A percentile compares a stretch with the other conserved stretches of the same genome.
phyloP scores from a whole-genome alignment of 2,329 filamentous ascomycete species.

The Penicillium sp. region DNA sequence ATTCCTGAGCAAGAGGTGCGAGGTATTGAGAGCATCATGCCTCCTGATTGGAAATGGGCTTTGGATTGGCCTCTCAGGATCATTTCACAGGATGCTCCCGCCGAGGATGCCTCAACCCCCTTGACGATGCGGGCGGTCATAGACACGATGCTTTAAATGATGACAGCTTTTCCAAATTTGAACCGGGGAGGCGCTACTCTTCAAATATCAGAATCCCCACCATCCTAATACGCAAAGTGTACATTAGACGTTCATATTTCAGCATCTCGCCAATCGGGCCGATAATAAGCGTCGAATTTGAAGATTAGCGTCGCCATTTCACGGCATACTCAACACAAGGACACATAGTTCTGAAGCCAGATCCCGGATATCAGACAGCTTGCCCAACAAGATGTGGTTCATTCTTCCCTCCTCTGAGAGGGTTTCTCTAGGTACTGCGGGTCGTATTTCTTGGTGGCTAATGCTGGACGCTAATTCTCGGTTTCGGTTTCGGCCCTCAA shows the following conservation, averaged over 20 bases:
- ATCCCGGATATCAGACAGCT: no score
- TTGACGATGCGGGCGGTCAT: not conserved
- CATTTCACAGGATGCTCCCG: not conserved
- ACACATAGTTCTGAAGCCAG: no score
- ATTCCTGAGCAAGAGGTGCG: conserved; percentile 24
- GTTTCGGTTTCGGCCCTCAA: not conserved
- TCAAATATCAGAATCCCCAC: not conserved
- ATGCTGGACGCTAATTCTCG: not conserved
- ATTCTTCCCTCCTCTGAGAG: no score
- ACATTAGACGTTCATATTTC: no score
- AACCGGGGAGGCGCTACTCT: not conserved
- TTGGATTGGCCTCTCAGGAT: conserved; percentile 23
- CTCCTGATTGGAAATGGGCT: conserved; percentile 25
- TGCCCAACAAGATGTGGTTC: no score
- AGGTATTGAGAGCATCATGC: conserved; percentile 26
- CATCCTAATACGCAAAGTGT: no score
- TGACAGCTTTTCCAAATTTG: no score
- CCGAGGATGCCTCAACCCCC: not conserved
- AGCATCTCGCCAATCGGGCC: no score
- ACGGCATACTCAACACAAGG: no score
- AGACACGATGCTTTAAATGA: conserved; percentile 2
- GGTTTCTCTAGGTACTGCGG: no score
- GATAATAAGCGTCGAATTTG: not conserved
- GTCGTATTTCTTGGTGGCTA: no score
- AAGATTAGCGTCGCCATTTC: not conserved